A percentile compares a stretch with the other conserved stretches of the same genome.
Conservation (phyloP, 1,284 basidiomycete species). For the Cutaneotrichosporon sp. region DNA sequence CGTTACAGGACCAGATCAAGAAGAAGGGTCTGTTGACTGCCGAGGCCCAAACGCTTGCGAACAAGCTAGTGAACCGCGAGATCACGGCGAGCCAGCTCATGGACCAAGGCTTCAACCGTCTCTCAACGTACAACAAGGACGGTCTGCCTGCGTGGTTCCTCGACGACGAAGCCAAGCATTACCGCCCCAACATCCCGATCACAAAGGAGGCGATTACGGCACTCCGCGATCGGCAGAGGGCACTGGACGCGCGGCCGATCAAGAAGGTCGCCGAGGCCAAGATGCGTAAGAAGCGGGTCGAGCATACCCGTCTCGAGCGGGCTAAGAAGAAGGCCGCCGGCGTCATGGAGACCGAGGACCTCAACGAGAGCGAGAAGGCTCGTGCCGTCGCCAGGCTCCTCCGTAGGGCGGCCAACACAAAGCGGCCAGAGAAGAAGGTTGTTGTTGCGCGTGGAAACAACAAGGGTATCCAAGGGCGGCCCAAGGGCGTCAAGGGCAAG, state of each 20-base stretch:
- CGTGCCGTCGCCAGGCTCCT: conserved; percentile 89
- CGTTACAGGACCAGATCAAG: conserved; percentile 67
- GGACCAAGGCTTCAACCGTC: conserved; percentile 94
- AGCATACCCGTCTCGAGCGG: conserved; percentile 80
- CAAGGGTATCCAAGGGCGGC: conserved; percentile 86
- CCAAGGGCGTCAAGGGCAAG: conserved; percentile 91
- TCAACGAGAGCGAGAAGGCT: conserved; percentile 93
- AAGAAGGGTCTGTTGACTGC: conserved; percentile 81
- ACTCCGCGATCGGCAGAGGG: conserved; percentile 85
- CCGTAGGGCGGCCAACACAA: conserved; percentile 67
- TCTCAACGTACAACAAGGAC: conserved; percentile 87
- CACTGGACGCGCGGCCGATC: conserved; percentile 94
- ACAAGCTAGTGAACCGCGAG: conserved; percentile 86
- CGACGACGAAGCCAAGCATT: conserved; percentile 91
- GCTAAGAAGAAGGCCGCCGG: conserved; percentile 96
- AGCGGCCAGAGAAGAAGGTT: conserved; percentile 69
- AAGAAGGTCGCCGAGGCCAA: conserved; percentile 99
- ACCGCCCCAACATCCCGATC: conserved; percentile 91
- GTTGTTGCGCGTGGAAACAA: conserved; percentile 91
- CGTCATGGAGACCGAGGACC: conserved; percentile 82
- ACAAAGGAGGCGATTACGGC: conserved; percentile 92
- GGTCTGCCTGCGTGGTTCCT: conserved; percentile 94
- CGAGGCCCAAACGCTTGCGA: conserved; percentile 89
- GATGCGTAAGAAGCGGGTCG: conserved; percentile 92
- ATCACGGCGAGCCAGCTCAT: conserved; percentile 85